Base-by-base conservation (phyloP, 2,329 filamentous ascomycete genomes). In the Cadophora luteo-olivacea region DNA sequence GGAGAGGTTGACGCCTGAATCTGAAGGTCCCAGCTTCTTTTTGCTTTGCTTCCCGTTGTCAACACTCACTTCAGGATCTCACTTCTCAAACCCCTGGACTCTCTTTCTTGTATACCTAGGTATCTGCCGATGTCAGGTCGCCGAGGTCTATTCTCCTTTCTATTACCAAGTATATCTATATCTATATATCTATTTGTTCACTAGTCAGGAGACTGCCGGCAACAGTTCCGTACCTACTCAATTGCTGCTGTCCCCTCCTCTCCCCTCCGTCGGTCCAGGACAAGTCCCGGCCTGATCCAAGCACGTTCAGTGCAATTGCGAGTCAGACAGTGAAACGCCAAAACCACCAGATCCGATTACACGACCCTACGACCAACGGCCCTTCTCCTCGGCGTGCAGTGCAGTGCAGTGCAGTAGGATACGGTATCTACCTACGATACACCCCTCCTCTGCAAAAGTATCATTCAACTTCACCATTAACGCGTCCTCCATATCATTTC, bases 261-360 rank as follows among this genome's bases (percentile, higher is more conserved):
- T 45, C 41, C 41, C 19, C 45, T 41, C 38, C 16, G 16, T 9
- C 22, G 51, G 11, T 19, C 52, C 25, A 19, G 52, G 5, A 33
- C 52, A 16, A n/a, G 52, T 19, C 16, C 29, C 16, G 52, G 52
- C 52, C 25, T 33, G 25, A 29, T 54, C 51, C 24, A 54, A 54
- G 25, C 51, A 54, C 12, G 24, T 29, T 55, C 61, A 41, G 19
- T 57, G n/a, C 32, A 58, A 52, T 61, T 58, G 64, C 64, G 54
- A 66, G 55, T 66, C 64, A 41, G 55, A 66, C 41, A 61, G 49
- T 52, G 55, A 61, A 54, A 61, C 63, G 63, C 54, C 63, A 55
- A 64, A 64, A 64, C 32, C 51, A 64, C 62, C 48, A 55, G 14
- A 29, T 61, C 36, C 25, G 33, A 48, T 32, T 32, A 29, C 24